Evolutionary conservation across 768 basidiomycete species (phyloP).

Genomic region (Boletus edulis): DNA sequence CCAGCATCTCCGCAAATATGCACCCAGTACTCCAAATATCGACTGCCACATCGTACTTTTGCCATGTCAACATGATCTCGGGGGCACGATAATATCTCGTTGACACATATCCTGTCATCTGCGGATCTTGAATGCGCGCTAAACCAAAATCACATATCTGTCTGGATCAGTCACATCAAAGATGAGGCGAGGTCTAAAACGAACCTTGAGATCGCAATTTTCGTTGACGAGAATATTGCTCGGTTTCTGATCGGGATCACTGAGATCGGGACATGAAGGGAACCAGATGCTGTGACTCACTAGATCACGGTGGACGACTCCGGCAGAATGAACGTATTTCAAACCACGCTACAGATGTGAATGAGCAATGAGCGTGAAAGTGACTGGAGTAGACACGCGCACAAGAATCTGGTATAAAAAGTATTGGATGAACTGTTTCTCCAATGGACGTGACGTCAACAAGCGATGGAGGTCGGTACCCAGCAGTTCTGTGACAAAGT

Average conservation of each 20-base stretch:
- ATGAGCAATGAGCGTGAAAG: neutral
- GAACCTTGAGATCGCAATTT: slow-evolving; percentile 96
- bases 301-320: slow-evolving; percentile 96
- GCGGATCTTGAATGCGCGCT: slow-evolving; percentile 97
- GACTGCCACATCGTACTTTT: slow-evolving; percentile 99
- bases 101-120: slow-evolving; percentile 99
- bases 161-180: slow-evolving; percentile 3
- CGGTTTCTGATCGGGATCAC: slow-evolving; percentile 66
- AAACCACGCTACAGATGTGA: slow-evolving; percentile 71
- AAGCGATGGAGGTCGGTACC: slow-evolving; percentile 98
- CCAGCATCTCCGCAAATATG: slow-evolving; percentile 99
- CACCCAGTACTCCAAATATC: slow-evolving; percentile 99
- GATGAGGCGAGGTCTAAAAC: slow-evolving; percentile 11
- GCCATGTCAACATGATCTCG: slow-evolving; percentile 99
- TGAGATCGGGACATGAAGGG: neutral
- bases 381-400: slow-evolving; percentile 27
- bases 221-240: slow-evolving; percentile 99
- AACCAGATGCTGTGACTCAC: slow-evolving; percentile 39
- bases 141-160: slow-evolving; percentile 99
- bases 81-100: slow-evolving; percentile 99
- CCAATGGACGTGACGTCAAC: slow-evolving; percentile 91
- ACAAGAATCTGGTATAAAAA: slow-evolving; percentile 99
- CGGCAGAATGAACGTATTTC: slow-evolving; percentile 99
- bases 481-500: slow-evolving; percentile 97
- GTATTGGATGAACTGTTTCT: slow-evolving; percentile 99